Conservation (phyloP, 768 basidiomycete species). For the Holtermannia corniformis region DNA sequence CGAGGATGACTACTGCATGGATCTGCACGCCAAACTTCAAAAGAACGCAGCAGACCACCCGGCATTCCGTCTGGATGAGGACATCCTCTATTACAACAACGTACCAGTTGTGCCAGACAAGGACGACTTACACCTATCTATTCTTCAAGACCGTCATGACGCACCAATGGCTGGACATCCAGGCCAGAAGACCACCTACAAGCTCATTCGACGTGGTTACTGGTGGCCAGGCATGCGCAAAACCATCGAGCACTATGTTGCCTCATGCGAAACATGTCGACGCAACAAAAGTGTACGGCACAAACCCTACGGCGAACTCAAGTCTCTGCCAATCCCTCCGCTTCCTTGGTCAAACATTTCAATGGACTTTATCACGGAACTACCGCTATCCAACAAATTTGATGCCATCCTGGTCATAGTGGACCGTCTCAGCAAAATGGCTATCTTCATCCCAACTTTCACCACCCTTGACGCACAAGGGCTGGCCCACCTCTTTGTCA, state of each 20-base stretch:
- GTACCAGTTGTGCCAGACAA: not conserved
- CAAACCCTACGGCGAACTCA: slow-evolving; percentile 41
- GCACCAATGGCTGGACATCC: not conserved
- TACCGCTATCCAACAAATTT: slow-evolving; percentile 38
- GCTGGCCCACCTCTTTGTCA: slow-evolving; percentile 24
- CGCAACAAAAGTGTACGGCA: slow-evolving; percentile 41
- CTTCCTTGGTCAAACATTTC: slow-evolving; percentile 42
- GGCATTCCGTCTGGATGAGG: not conserved
- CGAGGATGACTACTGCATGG: no score
- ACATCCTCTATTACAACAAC: not conserved
- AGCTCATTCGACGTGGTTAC: not conserved
- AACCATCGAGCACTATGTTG: slow-evolving; percentile 37
- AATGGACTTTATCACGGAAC: slow-evolving; percentile 43
- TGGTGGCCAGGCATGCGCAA: not conserved
- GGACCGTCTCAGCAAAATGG: slow-evolving; percentile 44
- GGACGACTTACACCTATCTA: not conserved
- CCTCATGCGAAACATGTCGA: slow-evolving; percentile 42
- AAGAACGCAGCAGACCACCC: no score
- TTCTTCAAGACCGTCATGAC: not conserved
- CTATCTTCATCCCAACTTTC: slow-evolving; percentile 45
- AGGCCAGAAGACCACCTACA: not conserved
- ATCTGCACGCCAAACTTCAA: no score
- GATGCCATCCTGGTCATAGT: slow-evolving; percentile 44
- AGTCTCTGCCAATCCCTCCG: slow-evolving; percentile 29
- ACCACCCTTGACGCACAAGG: slow-evolving; percentile 33